Conservation (phyloP, 2,329 filamentous ascomycete species). For the Nannizzia gypsea region DNA sequence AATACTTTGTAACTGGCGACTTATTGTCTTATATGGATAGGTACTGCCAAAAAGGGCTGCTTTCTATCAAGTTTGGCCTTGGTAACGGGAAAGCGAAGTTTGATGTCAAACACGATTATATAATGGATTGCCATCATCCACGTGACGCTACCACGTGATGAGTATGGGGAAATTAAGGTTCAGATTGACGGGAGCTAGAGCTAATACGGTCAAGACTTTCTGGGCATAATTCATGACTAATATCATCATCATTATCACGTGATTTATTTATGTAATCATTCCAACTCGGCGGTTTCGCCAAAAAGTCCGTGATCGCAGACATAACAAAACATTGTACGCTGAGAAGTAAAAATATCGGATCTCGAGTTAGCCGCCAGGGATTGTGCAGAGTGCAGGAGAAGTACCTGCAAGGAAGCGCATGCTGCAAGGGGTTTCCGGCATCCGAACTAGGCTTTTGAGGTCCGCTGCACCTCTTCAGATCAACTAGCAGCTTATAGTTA, state of each 20-base stretch:
- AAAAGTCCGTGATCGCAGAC: too few species aligned
- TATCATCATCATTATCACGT: too few species aligned
- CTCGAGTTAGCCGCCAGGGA: background rate
- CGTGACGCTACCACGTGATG: background rate
- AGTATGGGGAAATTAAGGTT: background rate
- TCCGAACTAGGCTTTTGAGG: background rate
- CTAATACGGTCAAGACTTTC: background rate
- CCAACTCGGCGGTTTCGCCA: too few species aligned
- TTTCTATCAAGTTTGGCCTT: too few species aligned
- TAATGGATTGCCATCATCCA: background rate
- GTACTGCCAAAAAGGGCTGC: too few species aligned
- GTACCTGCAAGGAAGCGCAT: background rate
- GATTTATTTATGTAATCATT: background rate
- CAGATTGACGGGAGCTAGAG: background rate
- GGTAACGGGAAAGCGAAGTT: background rate
- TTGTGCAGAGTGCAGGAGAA: background rate
- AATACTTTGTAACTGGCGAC: too few species aligned
- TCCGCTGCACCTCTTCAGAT: background rate
- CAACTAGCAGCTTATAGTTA: background rate
- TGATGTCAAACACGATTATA: background rate
- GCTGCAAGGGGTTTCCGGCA: background rate
- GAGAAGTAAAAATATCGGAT: background rate
- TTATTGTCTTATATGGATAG: too few species aligned
- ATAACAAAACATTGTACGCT: background rate
- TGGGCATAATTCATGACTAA: background rate